phyloP scores from a whole-genome alignment of 805 yeast genomes.

The Yueomyces sp. region DNA sequence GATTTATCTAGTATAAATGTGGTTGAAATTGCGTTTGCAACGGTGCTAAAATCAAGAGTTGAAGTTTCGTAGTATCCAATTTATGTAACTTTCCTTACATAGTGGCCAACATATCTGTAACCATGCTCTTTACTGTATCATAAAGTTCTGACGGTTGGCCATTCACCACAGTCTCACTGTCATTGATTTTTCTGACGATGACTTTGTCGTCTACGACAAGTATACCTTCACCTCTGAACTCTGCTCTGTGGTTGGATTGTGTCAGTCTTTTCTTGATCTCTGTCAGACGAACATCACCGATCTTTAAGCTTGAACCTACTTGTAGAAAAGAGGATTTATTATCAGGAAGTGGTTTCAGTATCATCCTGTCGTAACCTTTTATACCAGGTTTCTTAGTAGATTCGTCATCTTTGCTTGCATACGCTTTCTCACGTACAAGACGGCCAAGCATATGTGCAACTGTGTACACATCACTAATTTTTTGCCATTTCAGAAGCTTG shows the following conservation, averaged over 20 bases:
- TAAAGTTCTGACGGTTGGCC: conserved; percentile 67
- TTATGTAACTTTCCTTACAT: conserved; percentile 26
- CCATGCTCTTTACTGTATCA: conserved; percentile 61
- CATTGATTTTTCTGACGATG: conserved; percentile 62
- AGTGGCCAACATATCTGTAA: conserved; percentile 63
- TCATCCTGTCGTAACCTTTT: conserved; percentile 7
- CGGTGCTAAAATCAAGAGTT: no score
- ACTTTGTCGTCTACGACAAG: conserved; percentile 71
- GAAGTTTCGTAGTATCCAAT: no score
- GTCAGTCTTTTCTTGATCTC: conserved; percentile 58
- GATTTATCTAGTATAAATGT: no score
- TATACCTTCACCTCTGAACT: conserved; percentile 87
- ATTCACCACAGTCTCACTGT: conserved; percentile 76
- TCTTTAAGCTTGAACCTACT: conserved; percentile 37
- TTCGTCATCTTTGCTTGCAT: conserved; percentile 5
- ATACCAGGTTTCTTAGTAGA: background rate
- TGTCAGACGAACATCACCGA: conserved; percentile 80
- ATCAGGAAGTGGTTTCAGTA: conserved; percentile 20
- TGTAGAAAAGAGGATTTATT: conserved; percentile 20
- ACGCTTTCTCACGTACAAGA: conserved; percentile 14
- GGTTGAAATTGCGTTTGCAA: no score
- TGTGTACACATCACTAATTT: conserved; percentile 63
- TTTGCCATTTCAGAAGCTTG: conserved; percentile 66
- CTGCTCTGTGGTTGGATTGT: conserved; percentile 54
- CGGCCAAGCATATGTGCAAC: conserved; percentile 71